phyloP scores from a whole-genome alignment of 345 rosid genomes.

The Camelina sativa region DNA sequence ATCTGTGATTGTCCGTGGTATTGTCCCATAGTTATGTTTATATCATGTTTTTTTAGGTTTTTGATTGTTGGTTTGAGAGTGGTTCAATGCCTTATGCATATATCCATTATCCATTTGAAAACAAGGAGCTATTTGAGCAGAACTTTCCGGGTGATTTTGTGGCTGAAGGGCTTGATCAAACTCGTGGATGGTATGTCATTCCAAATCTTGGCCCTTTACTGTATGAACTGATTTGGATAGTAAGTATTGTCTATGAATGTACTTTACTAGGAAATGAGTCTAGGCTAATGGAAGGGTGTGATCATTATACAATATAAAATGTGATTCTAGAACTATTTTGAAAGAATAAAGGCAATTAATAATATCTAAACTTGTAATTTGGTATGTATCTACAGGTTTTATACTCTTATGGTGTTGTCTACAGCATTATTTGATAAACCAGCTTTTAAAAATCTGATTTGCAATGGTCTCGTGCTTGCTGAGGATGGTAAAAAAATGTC shows the following conservation, averaged over 20 bases:
- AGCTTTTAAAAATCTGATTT: conserved; percentile 87
- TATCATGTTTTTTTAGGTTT: conserved; percentile 60
- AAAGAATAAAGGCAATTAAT: neutral
- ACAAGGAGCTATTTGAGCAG: conserved; percentile 78
- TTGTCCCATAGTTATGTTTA: conserved; percentile 17
- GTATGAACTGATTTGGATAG: conserved; percentile 9
- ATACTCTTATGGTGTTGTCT: conserved; percentile 98
- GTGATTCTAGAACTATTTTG: conserved; percentile 25
- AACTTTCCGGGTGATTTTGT: conserved; percentile 97
- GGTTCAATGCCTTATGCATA: conserved; percentile 99
- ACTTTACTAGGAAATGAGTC: neutral
- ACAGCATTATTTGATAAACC: conserved; percentile 96
- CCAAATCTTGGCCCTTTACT: conserved; percentile 3
- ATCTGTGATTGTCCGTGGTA: conserved; percentile 8
- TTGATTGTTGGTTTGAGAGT: conserved; percentile 99
- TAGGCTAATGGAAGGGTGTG: conserved; percentile 10
- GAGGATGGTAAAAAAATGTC: conserved; percentile 99
- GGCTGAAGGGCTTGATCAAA: conserved; percentile 99
- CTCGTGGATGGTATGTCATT: conserved; percentile 95
- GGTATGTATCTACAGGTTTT: conserved; percentile 63
- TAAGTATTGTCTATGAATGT: neutral
- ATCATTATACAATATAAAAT: neutral
- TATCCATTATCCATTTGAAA: conserved; percentile 98
- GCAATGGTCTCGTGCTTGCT: conserved; percentile 98
- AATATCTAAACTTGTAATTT: conserved; percentile 7